Conservation (phyloP, 2,329 filamentous ascomycete species). For the Macrophomina tecta region DNA sequence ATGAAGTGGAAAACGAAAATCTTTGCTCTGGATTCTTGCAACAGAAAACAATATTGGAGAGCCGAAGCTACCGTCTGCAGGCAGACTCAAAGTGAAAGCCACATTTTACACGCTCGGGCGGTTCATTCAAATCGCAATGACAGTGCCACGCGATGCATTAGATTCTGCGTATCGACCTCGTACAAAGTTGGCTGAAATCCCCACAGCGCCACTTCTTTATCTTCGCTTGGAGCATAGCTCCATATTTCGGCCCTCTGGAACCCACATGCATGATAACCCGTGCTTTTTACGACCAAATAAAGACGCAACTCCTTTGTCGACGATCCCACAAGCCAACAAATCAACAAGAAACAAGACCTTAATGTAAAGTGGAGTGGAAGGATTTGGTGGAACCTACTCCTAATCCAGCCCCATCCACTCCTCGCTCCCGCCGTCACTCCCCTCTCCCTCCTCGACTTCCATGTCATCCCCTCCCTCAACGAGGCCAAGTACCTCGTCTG, state of each 20-base stretch:
- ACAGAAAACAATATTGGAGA: too few species aligned
- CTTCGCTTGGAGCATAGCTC: conserved; percentile 1
- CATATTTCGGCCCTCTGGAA: background rate
- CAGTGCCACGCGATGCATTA: background rate
- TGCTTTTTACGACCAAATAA: conserved; percentile 4
- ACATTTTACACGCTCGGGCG: too few species aligned
- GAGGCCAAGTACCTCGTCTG: conserved; percentile 12
- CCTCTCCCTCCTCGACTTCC: conserved; percentile 14
- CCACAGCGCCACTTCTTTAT: background rate
- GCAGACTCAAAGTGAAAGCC: too few species aligned
- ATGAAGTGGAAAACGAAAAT: background rate
- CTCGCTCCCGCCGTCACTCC: conserved; percentile 8
- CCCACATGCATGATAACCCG: conserved; percentile 11
- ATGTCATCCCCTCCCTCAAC: conserved; percentile 18
- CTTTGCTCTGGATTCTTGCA: background rate
- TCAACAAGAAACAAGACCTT: conserved; percentile 13
- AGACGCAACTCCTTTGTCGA: conserved; percentile 15
- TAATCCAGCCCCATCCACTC: conserved; percentile 27
- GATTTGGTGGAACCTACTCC: background rate
- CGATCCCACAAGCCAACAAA: background rate
- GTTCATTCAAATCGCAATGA: background rate
- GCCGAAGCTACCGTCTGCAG: too few species aligned
- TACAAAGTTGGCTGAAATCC: background rate
- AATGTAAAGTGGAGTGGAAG: background rate
- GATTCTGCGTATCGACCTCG: background rate